Evolutionary conservation across 345 rosid species (phyloP).

Genomic region (Streptanthus diversifolius): DNA sequence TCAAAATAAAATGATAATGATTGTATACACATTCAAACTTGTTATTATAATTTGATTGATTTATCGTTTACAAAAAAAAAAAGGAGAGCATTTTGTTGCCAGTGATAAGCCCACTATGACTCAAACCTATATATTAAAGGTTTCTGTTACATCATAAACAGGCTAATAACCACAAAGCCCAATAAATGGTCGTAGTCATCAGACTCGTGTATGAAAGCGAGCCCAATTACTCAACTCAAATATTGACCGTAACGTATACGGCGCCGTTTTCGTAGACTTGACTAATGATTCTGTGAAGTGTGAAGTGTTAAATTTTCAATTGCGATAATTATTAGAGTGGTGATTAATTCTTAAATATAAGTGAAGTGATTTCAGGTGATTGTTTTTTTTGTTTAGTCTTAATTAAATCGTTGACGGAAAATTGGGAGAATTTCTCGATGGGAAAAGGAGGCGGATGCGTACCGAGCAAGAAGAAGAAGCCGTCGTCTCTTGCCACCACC

Average conservation of each 20-base stretch:
- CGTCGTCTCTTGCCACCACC: slow-evolving; percentile 29
- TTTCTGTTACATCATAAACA: not conserved
- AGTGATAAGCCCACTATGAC: not conserved
- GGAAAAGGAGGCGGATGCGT: slow-evolving; percentile 98
- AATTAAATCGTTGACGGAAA: slow-evolving; percentile 12
- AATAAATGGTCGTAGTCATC: not conserved
- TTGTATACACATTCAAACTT: not conserved
- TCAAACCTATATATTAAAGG: not conserved
- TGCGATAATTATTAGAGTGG: not conserved
- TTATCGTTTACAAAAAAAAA: not conserved
- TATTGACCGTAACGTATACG: not conserved
- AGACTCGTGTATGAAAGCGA: not conserved
- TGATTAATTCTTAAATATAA: not conserved
- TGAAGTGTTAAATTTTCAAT: slow-evolving; percentile 14
- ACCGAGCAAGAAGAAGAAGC: slow-evolving; percentile 79
- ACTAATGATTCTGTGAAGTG: not conserved
- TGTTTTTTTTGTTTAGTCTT: not conserved
- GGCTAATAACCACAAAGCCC: not conserved
- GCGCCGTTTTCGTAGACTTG: slow-evolving; percentile 12
- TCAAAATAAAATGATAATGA: too few relatives aligned
- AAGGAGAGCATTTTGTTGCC: not conserved
- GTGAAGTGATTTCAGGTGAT: not conserved
- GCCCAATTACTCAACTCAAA: not conserved
- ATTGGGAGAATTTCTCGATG: slow-evolving; percentile 41
- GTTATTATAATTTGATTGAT: not conserved